Base-by-base conservation (phyloP, 2,329 filamentous ascomycete genomes). In the Sporothrix dimorphospora region DNA sequence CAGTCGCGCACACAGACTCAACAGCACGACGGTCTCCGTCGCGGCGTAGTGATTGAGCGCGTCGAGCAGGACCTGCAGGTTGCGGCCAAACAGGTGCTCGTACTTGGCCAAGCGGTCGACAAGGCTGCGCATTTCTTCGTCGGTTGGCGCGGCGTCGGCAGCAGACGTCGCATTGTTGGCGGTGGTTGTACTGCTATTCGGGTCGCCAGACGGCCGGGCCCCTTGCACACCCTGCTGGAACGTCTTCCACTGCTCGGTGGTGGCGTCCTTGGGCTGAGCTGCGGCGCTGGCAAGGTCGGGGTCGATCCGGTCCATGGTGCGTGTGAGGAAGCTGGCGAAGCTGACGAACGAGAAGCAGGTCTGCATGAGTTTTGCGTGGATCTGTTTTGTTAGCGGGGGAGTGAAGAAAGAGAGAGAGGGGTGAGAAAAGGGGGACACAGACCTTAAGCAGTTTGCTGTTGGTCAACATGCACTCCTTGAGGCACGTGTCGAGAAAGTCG, bases 391-490 rank as follows among this genome's bases (percentile, higher is more conserved):
- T 30, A 57, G 59, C 11, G 21, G 27, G 55, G 21, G 6, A 3
- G 30, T 14, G 38, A n/a, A 14, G 27, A 40, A 2, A 68, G 16
- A 21, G 6, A 11, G 30, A 12, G 30, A 27, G 34, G 24, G 21
- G 19, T 40, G 24, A 30, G 5, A 55, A 21, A 38, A 47, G 73
- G 38, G 16, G 51, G 49, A 24, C 30, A 21, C 61, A 75, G 87
- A 97, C 95, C 82, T 94, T 91, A 6, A 99, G 83, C 7, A 99
- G 86, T 83, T 97, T 98, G 79, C 93, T 94, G 81, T 99, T 98
- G 24, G 96, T 99, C 75, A 99, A 86, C 94, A 98, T 98, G 84
- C 96, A 98, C 83, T 98, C 96, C 82, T 98, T 99, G 78, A 99
- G 85, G 80, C 96, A 99, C 4, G 96, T 98, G 77, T 98, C 96